A percentile compares a stretch with the other conserved stretches of the same genome.
Evolutionary conservation across 2,329 filamentous ascomycete species (phyloP).

Genomic region (Colletotrichum graminicola): DNA sequence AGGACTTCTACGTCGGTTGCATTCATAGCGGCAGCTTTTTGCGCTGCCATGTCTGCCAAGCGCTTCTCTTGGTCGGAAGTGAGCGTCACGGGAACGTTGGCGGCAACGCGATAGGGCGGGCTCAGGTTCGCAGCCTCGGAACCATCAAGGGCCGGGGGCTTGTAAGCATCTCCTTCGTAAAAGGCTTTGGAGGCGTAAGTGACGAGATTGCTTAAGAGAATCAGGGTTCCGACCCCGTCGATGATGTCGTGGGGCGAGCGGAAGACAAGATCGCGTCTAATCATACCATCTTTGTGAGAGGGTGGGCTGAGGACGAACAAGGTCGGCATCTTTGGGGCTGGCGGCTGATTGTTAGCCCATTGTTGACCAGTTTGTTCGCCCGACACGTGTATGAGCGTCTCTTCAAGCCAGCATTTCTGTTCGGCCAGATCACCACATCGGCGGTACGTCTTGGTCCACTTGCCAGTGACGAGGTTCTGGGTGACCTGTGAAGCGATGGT

Average conservation of each 20-base stretch:
- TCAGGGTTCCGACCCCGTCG: slow-evolving; percentile 55
- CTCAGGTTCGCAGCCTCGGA: slow-evolving; percentile 45
- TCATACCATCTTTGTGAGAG: not conserved
- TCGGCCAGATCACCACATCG: slow-evolving; percentile 31
- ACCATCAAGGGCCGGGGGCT: slow-evolving; percentile 43
- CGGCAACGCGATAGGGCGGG: slow-evolving; percentile 47
- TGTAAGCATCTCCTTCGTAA: slow-evolving; percentile 26
- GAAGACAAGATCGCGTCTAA: slow-evolving; percentile 51
- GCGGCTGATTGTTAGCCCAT: slow-evolving; percentile 53
- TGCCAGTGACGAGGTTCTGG: slow-evolving; percentile 39
- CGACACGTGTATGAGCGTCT: slow-evolving; percentile 48
- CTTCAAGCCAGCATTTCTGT: slow-evolving; percentile 46
- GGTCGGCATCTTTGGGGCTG: slow-evolving; percentile 49
- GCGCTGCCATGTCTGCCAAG: slow-evolving; percentile 32
- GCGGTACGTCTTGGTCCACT: slow-evolving; percentile 49
- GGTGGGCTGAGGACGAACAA: slow-evolving; percentile 49
- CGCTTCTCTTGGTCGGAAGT: slow-evolving; percentile 40
- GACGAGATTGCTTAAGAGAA: slow-evolving; percentile 50
- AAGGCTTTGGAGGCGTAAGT: slow-evolving; percentile 45
- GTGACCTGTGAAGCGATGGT: slow-evolving; percentile 49
- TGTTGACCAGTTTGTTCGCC: slow-evolving; percentile 47
- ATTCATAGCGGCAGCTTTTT: slow-evolving; percentile 22
- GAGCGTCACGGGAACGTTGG: slow-evolving; percentile 40
- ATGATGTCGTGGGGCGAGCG: slow-evolving; percentile 56
- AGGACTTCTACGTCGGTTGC: slow-evolving; percentile 24